Conservation (phyloP, 2,329 filamentous ascomycete genomes). For the Apiospora aurea region DNA sequence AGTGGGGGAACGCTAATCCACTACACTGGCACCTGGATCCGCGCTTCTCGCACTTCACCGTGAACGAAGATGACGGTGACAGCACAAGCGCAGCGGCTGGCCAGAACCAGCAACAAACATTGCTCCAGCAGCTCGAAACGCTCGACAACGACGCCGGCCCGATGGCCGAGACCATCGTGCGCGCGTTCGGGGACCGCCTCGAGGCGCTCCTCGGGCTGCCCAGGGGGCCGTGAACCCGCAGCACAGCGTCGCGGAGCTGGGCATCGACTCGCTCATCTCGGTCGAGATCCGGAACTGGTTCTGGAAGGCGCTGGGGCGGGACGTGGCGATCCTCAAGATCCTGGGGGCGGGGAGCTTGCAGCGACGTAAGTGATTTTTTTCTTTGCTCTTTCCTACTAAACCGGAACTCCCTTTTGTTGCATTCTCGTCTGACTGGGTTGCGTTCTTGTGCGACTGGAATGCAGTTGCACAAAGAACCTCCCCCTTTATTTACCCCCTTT, state of each 20-base stretch:
- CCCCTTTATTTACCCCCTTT: not conserved
- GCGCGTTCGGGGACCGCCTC: conserved; percentile 40
- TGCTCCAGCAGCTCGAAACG: conserved; percentile 40
- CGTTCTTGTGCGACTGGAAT: too few species aligned
- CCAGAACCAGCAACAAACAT: conserved; percentile 30
- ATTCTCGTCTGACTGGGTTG: not conserved
- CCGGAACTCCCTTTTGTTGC: not conserved
- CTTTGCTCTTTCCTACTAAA: not conserved
- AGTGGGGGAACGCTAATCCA: conserved; percentile 37
- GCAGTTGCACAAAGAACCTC: not conserved
- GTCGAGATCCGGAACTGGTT: conserved; percentile 50
- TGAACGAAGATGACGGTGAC: conserved; percentile 28
- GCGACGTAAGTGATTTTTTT: conserved; percentile 31
- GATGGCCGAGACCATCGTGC: conserved; percentile 37
- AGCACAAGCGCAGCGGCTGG: conserved; percentile 23
- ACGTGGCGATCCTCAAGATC: conserved; percentile 44
- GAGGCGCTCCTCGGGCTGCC: conserved; percentile 42
- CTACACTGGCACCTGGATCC: conserved; percentile 53
- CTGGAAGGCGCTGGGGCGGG: conserved; percentile 41
- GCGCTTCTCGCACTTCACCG: conserved; percentile 49
- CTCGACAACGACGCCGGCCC: conserved; percentile 32
- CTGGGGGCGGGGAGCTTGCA: conserved; percentile 37
- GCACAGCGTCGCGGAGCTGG: conserved; percentile 46
- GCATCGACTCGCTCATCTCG: conserved; percentile 50
- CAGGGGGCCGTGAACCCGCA: conserved; percentile 40